These are phyloP conservation scores for Pyrrhoderma lamaoense DNA, from an alignment of 1,284 basidiomycete species.

Conservation along the genomic window DNA sequence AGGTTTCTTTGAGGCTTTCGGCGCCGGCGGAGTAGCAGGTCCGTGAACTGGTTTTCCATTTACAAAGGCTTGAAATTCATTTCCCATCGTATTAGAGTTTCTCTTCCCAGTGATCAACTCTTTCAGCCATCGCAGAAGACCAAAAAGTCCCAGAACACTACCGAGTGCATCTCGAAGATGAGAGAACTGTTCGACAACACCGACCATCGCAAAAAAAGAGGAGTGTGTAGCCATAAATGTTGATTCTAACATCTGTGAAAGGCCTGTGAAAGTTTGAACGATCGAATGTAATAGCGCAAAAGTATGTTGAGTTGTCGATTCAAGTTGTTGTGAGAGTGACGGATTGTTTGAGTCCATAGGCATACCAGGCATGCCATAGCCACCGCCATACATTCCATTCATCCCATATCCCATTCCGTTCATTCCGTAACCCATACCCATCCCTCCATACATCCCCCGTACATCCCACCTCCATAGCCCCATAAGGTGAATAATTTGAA, in stretches of 20 bases:
- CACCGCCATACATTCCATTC: conserved; percentile 29
- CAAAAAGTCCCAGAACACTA: conserved; percentile 89
- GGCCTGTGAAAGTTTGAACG: conserved; percentile 92
- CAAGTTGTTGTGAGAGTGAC: conserved; percentile 81
- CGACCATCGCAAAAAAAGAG: conserved; percentile 98
- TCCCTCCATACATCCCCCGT: conserved; percentile 36
- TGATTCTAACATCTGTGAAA: conserved; percentile 96
- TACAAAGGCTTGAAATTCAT: conserved; percentile 65
- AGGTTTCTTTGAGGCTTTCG: conserved; percentile 80
- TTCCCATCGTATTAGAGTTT: conserved; percentile 33
- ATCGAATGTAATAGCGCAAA: conserved; percentile 92
- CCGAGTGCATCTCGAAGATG: conserved; percentile 89
- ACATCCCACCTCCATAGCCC: conserved; percentile 34
- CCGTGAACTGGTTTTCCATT: conserved; percentile 57
- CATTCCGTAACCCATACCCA: conserved; percentile 32
- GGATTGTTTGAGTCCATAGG: conserved; percentile 49
- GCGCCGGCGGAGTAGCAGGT: conserved; percentile 37
- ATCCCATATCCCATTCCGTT: conserved; percentile 33
- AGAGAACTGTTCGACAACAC: conserved; percentile 93
- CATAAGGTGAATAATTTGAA: conserved; percentile 28
- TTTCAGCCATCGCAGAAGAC: conserved; percentile 78
- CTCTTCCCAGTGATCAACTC: conserved; percentile 52
- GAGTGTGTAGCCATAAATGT: conserved; percentile 99
- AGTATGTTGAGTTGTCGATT: conserved; percentile 85
- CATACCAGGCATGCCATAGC: conserved; percentile 33